phyloP scores from a whole-genome alignment of 306 rosid genomes.

The Acacia melanoxylon region DNA sequence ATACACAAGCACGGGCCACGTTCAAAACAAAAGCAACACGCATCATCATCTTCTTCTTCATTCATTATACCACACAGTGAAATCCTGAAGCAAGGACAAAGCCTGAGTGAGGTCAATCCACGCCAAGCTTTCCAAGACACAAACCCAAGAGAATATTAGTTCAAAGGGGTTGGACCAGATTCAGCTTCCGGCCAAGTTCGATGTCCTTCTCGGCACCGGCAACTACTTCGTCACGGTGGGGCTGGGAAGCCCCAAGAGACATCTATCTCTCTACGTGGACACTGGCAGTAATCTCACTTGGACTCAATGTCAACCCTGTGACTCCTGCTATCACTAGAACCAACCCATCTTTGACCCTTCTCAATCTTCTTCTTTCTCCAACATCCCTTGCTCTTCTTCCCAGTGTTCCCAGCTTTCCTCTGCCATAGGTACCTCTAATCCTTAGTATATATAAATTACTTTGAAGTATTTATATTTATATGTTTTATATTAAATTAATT shows the following conservation, averaged over 20 bases:
- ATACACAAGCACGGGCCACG: constrained; percentile 64
- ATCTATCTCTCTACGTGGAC: constrained; percentile 57
- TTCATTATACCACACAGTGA: constrained; percentile 22
- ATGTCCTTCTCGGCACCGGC: too few relatives aligned
- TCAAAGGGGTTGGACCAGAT: constrained; percentile 6
- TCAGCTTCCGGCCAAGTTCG: constrained; percentile 52
- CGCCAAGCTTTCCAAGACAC: constrained; percentile 22
- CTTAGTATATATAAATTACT: too few relatives aligned
- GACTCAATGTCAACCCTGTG: too few relatives aligned
- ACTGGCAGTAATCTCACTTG: constrained; percentile 74
- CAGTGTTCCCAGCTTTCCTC: constrained; percentile 48
- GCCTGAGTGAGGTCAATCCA: constrained; percentile 47
- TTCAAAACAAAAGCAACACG: constrained; percentile 26
- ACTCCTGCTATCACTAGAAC: constrained; percentile 50
- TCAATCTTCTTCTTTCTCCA: constrained; percentile 41
- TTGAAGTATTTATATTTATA: constrained; percentile 28
- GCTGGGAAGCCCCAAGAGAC: constrained; percentile 57
- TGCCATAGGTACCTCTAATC: too few relatives aligned
- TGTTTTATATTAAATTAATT: too few relatives aligned
- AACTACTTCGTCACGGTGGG: constrained; percentile 66
- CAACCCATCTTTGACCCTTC: constrained; percentile 56
- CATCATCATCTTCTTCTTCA: neutral
- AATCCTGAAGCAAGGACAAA: constrained; percentile 43
- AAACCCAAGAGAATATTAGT: too few relatives aligned
- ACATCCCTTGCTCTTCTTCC: constrained; percentile 47